Evolutionary conservation across 179 eudicot species (phyloP).

Genomic region (Carnegiea gigantea): DNA sequence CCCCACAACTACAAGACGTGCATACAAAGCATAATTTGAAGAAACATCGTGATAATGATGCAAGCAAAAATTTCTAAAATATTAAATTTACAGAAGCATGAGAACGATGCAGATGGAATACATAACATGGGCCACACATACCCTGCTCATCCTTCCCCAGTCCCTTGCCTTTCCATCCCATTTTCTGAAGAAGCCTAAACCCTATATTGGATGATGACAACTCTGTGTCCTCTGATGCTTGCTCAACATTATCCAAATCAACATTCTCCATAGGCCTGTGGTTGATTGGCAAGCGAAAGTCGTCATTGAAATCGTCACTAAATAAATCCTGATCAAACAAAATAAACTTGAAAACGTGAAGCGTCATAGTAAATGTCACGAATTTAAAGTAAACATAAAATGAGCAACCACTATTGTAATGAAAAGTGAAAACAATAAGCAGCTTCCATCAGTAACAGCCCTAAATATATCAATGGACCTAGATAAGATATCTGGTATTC

Average conservation of each 20-base stretch:
- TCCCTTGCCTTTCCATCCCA: slow-evolving; percentile 98
- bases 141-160: slow-evolving; percentile 93
- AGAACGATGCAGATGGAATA: neutral
- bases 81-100: neutral
- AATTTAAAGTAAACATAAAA: neutral
- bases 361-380: neutral
- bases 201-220: slow-evolving; percentile 80
- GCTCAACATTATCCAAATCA: slow-evolving; percentile 80
- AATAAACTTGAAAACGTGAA: neutral
- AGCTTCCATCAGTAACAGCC: neutral
- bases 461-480: neutral
- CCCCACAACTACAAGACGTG: neutral
- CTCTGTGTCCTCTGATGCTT: slow-evolving; percentile 82
- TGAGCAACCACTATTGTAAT: neutral
- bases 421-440: no score
- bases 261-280: slow-evolving; percentile 82
- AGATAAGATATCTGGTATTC: neutral
- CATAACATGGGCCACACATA: slow-evolving; percentile 23
- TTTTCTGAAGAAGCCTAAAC: slow-evolving; percentile 85
- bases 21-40: neutral
- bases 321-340: slow-evolving; percentile 45
- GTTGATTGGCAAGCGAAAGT: slow-evolving; percentile 71
- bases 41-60: neutral
- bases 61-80: neutral
- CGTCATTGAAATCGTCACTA: slow-evolving; percentile 62